Evolutionary conservation across 768 basidiomycete genomes (phyloP).

Genomic region (Rubroboletus pulcherrimus): DNA sequence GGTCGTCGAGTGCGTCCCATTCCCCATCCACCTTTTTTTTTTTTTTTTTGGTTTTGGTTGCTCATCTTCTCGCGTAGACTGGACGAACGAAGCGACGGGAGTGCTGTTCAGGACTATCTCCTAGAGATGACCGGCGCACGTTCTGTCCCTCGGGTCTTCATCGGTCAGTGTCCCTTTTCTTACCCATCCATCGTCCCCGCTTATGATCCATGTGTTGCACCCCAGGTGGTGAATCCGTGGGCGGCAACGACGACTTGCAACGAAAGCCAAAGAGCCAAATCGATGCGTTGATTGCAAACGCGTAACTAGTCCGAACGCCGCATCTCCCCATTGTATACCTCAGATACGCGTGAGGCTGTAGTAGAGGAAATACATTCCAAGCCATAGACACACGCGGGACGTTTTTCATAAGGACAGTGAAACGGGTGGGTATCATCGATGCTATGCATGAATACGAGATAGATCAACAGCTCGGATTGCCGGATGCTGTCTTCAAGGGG

Average conservation of each 20-base stretch:
- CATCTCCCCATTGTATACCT: not conserved
- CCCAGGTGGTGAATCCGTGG: slow-evolving; percentile 19
- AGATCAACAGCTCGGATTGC: no score
- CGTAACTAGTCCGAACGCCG: not conserved
- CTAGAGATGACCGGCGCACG: slow-evolving; percentile 57
- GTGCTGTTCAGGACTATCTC: slow-evolving; percentile 65
- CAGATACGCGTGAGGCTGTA: not conserved
- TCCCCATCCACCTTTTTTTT: not conserved
- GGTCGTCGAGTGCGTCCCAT: slow-evolving; percentile 45
- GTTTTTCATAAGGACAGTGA: not conserved
- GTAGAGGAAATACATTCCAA: no score
- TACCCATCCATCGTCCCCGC: not conserved
- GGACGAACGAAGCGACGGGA: slow-evolving; percentile 54
- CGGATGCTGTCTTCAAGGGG: no score
- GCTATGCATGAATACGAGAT: not conserved
- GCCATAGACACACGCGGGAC: no score
- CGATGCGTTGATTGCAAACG: slow-evolving; percentile 8
- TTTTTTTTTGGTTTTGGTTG: not conserved
- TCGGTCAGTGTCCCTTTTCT: slow-evolving; percentile 45
- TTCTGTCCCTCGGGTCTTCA: slow-evolving; percentile 76
- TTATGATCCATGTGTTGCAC: not conserved
- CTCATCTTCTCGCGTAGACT: slow-evolving; percentile 35
- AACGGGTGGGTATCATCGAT: not conserved
- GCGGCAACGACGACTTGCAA: slow-evolving; percentile 22
- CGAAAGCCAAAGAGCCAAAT: not conserved